Evolutionary conservation across 116 monocot genomes (phyloP).

Genomic region (Dioscorea cayenensis): DNA sequence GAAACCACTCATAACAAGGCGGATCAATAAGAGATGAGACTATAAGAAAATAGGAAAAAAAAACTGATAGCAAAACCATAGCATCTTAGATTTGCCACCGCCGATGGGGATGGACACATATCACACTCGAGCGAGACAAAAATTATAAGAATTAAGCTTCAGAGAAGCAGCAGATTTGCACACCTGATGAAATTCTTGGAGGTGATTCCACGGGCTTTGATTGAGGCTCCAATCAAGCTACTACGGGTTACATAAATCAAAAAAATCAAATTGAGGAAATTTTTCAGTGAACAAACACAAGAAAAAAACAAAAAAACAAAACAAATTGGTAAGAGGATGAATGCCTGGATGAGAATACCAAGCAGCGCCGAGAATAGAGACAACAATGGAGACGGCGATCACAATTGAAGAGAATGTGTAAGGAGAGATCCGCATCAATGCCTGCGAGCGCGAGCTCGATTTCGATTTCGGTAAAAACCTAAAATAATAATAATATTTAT

Average conservation of each 20-base stretch:
- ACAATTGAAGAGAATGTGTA: conserved; percentile 88
- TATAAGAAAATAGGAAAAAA: too few species aligned
- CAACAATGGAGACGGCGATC: conserved; percentile 94
- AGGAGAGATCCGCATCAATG: conserved; percentile 80
- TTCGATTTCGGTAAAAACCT: too few species aligned
- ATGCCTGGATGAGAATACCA: conserved; percentile 31
- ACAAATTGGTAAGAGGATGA: not conserved
- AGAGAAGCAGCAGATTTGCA: not conserved
- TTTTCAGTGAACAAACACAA: not conserved
- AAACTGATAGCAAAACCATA: too few species aligned
- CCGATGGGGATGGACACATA: too few species aligned
- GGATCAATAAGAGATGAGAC: too few species aligned
- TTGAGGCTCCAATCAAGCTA: conserved; percentile 95
- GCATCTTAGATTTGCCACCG: too few species aligned
- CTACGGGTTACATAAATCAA: conserved; percentile 96
- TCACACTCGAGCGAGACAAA: too few species aligned
- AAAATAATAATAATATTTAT: too few species aligned
- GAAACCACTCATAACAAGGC: too few species aligned
- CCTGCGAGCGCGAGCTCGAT: conserved; percentile 68
- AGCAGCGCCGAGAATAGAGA: conserved; percentile 93
- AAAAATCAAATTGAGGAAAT: not conserved
- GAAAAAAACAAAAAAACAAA: not conserved
- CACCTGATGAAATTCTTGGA: conserved; percentile 95
- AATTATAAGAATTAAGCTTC: not conserved
- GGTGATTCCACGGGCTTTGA: conserved; percentile 95